phyloP scores from a whole-genome alignment of 2,329 filamentous ascomycete genomes.

The Aspergillus latus region DNA sequence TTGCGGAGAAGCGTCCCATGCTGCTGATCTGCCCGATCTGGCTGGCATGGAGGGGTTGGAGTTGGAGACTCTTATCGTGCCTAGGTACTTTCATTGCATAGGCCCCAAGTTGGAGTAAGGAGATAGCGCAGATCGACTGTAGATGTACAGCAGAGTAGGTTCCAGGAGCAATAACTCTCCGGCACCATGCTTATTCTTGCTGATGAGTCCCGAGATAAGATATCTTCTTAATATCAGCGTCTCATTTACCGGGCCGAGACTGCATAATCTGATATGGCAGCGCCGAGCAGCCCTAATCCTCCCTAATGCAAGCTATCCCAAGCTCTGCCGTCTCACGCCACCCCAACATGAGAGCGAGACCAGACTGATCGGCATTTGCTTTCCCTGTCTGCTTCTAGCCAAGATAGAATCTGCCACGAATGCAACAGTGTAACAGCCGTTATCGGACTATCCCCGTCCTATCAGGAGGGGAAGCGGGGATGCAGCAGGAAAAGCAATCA shows the following conservation, averaged over 20 bases:
- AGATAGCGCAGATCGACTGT: too few species aligned
- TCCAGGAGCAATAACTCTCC: too few species aligned
- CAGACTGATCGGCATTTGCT: background rate
- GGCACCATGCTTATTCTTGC: too few species aligned
- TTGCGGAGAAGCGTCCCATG: background rate
- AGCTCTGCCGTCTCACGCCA: background rate
- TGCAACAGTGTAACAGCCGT: background rate
- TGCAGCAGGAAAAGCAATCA: background rate
- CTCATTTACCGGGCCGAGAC: background rate
- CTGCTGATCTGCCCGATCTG: background rate
- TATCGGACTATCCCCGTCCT: background rate
- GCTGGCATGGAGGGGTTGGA: background rate
- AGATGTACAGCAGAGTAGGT: too few species aligned
- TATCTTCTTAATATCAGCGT: background rate
- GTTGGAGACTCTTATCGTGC: background rate
- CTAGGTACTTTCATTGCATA: background rate
- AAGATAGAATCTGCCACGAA: background rate
- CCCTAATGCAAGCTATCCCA: constrained; percentile 2
- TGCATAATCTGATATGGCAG: background rate
- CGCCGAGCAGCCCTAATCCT: background rate
- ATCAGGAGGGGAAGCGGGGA: background rate
- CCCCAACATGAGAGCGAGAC: background rate
- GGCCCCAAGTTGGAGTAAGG: background rate
- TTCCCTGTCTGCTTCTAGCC: background rate
- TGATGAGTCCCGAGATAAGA: background rate